Percentiles rank a stretch among this genome's conserved stretches.
Conservation (phyloP, 2,329 filamentous ascomycete genomes). For the Ophiocordyceps australis region DNA sequence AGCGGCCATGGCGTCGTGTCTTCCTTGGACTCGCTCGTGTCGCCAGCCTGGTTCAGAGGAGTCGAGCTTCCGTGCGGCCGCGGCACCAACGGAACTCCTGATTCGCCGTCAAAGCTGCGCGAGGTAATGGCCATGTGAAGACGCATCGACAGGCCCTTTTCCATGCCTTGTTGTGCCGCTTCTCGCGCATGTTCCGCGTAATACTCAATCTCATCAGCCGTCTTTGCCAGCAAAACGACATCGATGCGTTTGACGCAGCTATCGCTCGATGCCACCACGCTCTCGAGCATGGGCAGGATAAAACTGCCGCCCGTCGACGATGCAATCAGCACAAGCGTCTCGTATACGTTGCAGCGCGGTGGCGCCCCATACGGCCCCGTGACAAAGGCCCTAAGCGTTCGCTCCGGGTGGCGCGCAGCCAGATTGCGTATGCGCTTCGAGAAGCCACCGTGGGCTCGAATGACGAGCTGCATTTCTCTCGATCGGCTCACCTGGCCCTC, state of each 20-base stretch:
- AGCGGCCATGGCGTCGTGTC: too few species aligned
- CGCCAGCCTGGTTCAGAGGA: not conserved
- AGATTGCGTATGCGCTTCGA: conserved; percentile 31
- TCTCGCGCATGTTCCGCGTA: conserved; percentile 30
- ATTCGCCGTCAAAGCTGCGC: conserved; percentile 1
- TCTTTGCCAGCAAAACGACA: conserved; percentile 31
- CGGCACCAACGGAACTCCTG: conserved; percentile 1
- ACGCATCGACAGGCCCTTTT: conserved; percentile 26
- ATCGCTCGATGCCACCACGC: conserved; percentile 21
- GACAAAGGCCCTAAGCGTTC: conserved; percentile 22
- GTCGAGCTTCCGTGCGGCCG: not conserved
- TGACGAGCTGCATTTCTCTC: conserved; percentile 40
- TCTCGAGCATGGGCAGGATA: conserved; percentile 39
- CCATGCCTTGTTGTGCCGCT: conserved; percentile 20
- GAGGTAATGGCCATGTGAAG: conserved; percentile 37
- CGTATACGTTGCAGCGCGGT: conserved; percentile 37
- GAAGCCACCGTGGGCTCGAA: conserved; percentile 37
- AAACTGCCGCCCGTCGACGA: conserved; percentile 47
- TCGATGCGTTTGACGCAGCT: conserved; percentile 34
- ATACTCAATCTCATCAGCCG: conserved; percentile 33
- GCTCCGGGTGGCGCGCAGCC: conserved; percentile 18
- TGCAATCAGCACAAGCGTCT: conserved; percentile 39
- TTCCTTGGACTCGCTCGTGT: not conserved
- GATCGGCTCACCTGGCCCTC: conserved; percentile 33
- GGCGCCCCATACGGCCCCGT: conserved; percentile 37